Base-by-base conservation (phyloP, 2,329 filamentous ascomycete genomes). In the Ascochyta clinopodiicola region DNA sequence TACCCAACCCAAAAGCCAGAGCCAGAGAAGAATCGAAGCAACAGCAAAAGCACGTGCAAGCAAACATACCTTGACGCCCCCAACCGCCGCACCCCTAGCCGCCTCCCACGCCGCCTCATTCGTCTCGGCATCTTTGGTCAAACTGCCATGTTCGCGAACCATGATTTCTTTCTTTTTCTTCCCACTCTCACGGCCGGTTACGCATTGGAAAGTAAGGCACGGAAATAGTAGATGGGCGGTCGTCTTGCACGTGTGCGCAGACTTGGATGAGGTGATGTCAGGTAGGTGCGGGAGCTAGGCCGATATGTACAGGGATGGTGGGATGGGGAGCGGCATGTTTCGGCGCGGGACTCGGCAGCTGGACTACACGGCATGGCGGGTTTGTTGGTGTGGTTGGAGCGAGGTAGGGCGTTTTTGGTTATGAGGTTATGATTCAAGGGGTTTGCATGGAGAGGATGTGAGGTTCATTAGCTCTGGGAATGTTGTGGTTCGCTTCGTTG, bases 91-190 rank as follows among this genome's bases (percentile, higher is more conserved):
- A 32, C 90, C 91, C 59, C 82, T 82, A 2, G 82, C 82, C 32
- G 89, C 90, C 67, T 90, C 88, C 86, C 87, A 88, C 37, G 88
- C 86, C 42, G 90, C 90, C 52, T 84, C 80, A 60, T 84, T 84
- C 44, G 88, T 86, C 73, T 94, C 90, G 37, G 85, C 84, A 62
- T 84, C 85, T 46, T 84, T 84, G 13, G 67, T 73, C 68, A 88
- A 77, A 59, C 80, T 82, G 64, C 84, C 86, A 76, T 86, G 82
- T 49, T 77, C 68, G 60, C 77, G 78, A 79, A 86, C 70, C 51
- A 63, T 70, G 1, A 6, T 47, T 22, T 24, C 6, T 24, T 24
- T 24, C 22, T 6, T 4, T 17, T 17, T 17, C 17, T 17, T 17
- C 17, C 4, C 22, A 9, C 36, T 36, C 10, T n/a, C 24, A 35